Evolutionary conservation across 2,329 filamentous ascomycete species (phyloP).

Genomic region (Phialocephala subalpina): DNA sequence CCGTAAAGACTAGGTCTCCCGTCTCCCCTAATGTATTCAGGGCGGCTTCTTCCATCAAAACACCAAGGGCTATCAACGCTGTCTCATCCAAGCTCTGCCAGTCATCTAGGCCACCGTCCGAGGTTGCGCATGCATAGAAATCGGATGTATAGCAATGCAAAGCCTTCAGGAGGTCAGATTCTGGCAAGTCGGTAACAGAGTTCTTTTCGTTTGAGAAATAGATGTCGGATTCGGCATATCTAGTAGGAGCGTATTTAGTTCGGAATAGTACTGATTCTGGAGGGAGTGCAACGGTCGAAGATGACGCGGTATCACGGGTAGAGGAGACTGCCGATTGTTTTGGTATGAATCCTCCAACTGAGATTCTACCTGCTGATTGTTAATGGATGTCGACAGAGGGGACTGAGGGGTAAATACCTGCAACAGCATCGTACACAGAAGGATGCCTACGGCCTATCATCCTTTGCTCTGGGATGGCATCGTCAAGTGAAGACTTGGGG

Average conservation of each 20-base stretch:
- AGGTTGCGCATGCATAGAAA: conserved; percentile 60
- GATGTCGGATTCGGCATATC: conserved; percentile 75
- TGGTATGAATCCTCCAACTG: conserved; percentile 51
- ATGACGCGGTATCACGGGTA: conserved; percentile 41
- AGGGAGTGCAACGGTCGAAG: conserved; percentile 52
- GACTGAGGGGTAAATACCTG: conserved; percentile 55
- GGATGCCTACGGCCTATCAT: conserved; percentile 45
- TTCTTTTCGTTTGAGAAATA: conserved; percentile 71
- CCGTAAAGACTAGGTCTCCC: conserved; percentile 77
- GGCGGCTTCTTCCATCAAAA: conserved; percentile 76
- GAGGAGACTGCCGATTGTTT: conserved; percentile 36
- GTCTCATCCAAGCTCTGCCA: conserved; percentile 78
- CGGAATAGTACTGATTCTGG: conserved; percentile 79
- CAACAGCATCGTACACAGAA: conserved; percentile 77
- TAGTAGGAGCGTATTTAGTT: conserved; percentile 66
- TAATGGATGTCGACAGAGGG: background rate
- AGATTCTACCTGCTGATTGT: conserved; percentile 48
- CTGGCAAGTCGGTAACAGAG: conserved; percentile 65
- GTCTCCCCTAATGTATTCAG: conserved; percentile 66
- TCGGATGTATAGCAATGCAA: conserved; percentile 73
- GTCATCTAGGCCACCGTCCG: conserved; percentile 43
- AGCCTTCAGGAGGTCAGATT: conserved; percentile 73
- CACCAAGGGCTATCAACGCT: conserved; percentile 76
- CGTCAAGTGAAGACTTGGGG: conserved; percentile 23
- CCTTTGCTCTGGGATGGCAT: background rate